Evolutionary conservation across 2,329 filamentous ascomycete genomes (phyloP).

Genomic region (Metarhizium guizhouense): DNA sequence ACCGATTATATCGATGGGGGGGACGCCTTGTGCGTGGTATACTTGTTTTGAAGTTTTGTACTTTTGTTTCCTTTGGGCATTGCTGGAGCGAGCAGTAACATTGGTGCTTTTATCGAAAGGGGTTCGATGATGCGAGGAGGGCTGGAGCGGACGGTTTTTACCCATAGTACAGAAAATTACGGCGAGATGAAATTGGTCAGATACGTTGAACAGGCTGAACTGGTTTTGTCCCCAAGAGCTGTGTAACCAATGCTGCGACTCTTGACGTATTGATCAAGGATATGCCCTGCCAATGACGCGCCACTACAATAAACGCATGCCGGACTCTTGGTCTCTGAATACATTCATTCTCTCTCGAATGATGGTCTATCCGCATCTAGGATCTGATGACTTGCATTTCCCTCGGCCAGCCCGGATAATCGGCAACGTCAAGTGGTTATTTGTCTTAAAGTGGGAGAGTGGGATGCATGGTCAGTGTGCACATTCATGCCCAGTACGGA

Average conservation of each 20-base stretch:
- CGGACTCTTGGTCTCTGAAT: no score
- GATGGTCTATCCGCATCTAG: background rate
- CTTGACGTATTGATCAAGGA: background rate
- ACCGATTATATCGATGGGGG: background rate
- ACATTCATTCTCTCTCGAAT: no score
- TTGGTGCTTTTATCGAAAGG: background rate
- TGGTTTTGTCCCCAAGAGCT: background rate
- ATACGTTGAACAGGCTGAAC: background rate
- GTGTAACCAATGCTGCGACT: background rate
- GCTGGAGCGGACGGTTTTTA: background rate
- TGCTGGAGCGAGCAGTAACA: background rate
- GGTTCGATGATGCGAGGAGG: background rate
- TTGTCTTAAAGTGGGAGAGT: no score
- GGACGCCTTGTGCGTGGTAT: background rate
- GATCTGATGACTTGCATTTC: no score
- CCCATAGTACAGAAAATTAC: background rate
- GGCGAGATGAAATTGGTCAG: slow-evolving; percentile 5
- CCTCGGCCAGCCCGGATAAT: no score
- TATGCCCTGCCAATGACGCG: background rate
- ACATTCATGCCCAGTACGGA: no score
- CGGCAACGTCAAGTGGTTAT: no score
- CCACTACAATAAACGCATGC: no score
- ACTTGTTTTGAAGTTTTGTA: slow-evolving; percentile 1
- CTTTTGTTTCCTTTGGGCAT: background rate
- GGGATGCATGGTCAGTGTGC: no score